A percentile compares a stretch with the other conserved stretches of the same genome.
phyloP scores from a whole-genome alignment of 768 basidiomycete species.

The Dioszegia hungarica region DNA sequence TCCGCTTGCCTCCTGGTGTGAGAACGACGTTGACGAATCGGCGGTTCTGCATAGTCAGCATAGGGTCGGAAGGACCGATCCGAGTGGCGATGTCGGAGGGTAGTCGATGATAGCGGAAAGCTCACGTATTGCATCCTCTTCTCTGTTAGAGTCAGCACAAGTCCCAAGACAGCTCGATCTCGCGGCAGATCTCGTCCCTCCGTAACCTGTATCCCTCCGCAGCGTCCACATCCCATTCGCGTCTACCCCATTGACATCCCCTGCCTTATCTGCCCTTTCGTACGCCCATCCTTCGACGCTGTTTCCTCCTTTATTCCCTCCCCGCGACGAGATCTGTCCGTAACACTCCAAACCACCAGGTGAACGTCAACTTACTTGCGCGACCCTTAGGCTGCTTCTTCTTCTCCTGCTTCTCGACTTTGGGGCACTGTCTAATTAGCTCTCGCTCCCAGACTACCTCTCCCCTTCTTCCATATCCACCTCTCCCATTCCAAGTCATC shows the following conservation, averaged over 20 bases:
- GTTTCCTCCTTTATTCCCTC: too few relatives aligned
- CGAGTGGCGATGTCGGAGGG: neutral
- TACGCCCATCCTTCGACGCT: too few relatives aligned
- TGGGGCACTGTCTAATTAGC: conserved; percentile 60
- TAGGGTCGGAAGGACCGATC: neutral
- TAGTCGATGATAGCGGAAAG: conserved; percentile 51
- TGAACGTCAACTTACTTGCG: conserved; percentile 55
- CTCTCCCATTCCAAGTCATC: too few relatives aligned
- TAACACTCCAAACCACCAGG: neutral
- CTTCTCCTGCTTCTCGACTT: conserved; percentile 98
- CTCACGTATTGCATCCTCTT: conserved; percentile 92
- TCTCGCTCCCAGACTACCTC: neutral
- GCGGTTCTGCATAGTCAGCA: conserved; percentile 25
- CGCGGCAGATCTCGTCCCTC: too few relatives aligned
- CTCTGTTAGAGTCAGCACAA: conserved; percentile 50
- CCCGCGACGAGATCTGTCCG: neutral
- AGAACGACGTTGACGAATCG: conserved; percentile 78
- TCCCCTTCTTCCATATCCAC: neutral
- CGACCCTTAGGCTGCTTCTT: conserved; percentile 96
- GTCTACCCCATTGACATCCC: neutral
- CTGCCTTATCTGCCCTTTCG: neutral
- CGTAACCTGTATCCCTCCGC: too few relatives aligned
- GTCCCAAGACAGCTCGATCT: neutral
- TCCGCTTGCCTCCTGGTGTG: conserved; percentile 84
- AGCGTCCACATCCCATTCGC: too few relatives aligned